phyloP scores from a whole-genome alignment of 73 alveolate genomes.

The Paramecium sexaurelia region DNA sequence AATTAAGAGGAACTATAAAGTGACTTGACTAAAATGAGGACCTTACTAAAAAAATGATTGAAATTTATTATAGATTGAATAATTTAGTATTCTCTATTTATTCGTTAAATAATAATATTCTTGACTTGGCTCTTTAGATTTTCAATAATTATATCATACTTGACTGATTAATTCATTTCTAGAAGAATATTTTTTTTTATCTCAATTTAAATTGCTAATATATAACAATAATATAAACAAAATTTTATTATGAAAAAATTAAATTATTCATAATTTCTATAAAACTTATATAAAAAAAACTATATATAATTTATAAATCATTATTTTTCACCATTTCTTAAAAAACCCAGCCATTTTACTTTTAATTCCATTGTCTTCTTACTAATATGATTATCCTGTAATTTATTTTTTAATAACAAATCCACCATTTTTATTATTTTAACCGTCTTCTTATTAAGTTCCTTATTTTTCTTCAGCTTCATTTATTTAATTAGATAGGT shows the following conservation, averaged over 20 bases:
- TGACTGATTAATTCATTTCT: not conserved
- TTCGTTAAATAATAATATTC: too few species aligned
- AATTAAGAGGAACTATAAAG: constrained; percentile 36
- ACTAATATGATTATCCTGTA: not conserved
- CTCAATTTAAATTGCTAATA: not conserved
- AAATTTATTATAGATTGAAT: not conserved
- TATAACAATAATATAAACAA: not conserved
- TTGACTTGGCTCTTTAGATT: not conserved
- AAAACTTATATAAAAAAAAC: not conserved
- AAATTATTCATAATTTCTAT: too few species aligned
- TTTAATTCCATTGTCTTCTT: not conserved
- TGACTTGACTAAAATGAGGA: constrained; percentile 16
- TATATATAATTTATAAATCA: not conserved
- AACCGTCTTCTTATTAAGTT: not conserved
- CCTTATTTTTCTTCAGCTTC: not conserved
- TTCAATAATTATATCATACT: not conserved
- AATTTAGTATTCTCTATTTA: not conserved
- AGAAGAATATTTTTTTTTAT: too few species aligned
- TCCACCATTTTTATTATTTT: not conserved
- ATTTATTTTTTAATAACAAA: not conserved
- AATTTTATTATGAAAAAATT: not conserved
- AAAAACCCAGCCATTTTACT: not conserved
- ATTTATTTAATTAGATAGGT: not conserved
- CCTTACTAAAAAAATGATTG: not conserved
- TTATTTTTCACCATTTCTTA: not conserved